Evolutionary conservation across 805 yeast genomes (phyloP).

Genomic region (Metschnikowia matae): DNA sequence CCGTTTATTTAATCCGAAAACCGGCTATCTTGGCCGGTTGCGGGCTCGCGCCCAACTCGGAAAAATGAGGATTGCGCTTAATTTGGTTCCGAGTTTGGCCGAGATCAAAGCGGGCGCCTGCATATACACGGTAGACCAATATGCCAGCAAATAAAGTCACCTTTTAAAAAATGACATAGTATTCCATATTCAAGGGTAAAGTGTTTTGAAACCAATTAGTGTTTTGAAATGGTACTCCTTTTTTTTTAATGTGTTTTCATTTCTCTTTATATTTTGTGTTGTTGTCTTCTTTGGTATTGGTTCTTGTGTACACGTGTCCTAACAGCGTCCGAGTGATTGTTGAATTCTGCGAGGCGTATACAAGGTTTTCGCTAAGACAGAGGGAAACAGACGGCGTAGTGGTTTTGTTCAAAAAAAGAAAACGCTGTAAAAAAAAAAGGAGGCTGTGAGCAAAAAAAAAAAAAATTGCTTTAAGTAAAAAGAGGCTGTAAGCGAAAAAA

Average conservation of each 20-base stretch:
- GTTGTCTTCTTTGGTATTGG: no score
- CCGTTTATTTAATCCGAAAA: background rate
- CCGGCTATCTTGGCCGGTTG: background rate
- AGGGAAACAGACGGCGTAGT: no score
- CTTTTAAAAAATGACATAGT: background rate
- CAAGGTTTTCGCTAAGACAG: no score
- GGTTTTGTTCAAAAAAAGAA: background rate
- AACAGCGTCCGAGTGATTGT: background rate
- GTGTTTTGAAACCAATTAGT: no score
- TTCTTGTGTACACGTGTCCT: background rate
- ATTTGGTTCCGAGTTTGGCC: conserved; percentile 2
- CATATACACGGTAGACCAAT: background rate
- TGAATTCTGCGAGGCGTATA: no score
- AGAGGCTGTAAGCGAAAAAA: background rate
- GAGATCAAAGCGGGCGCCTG: background rate
- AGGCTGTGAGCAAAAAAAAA: no score
- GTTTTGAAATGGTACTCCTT: no score
- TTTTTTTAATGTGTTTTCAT: no score
- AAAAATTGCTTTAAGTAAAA: no score
- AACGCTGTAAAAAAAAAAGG: background rate
- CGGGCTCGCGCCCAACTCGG: background rate
- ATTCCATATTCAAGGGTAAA: background rate
- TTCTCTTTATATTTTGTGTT: no score
- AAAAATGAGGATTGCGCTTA: background rate
- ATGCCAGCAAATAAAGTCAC: background rate